Evolutionary conservation across 495 filamentous ascomycete species (phyloP).

Genomic region (Aspergillus bertholletiae): DNA sequence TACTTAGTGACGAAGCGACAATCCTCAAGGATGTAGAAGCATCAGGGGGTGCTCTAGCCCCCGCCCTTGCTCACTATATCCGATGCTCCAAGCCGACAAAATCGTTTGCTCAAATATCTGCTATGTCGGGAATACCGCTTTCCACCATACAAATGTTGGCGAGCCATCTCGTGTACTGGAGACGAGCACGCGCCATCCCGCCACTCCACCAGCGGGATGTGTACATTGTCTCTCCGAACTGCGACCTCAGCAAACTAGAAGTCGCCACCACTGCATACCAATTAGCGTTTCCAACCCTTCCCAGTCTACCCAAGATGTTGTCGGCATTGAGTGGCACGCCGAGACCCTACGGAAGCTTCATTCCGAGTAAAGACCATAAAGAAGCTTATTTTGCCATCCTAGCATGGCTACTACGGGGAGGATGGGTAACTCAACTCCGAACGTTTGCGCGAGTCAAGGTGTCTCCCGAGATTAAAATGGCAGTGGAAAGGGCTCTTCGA

Average conservation of each 20-base stretch:
- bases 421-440: slow-evolving; percentile 88
- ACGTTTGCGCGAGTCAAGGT: slow-evolving; percentile 79
- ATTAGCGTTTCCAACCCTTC: slow-evolving; percentile 72
- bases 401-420: slow-evolving; percentile 85
- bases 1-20: slow-evolving; percentile 78
- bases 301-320: slow-evolving; percentile 79
- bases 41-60: slow-evolving; percentile 66
- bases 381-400: slow-evolving; percentile 83
- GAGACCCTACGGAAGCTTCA: slow-evolving; percentile 73
- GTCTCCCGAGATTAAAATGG: slow-evolving; percentile 45
- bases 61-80: slow-evolving; percentile 77
- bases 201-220: slow-evolving; percentile 85
- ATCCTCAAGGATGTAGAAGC: slow-evolving; percentile 80
- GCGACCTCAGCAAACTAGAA: slow-evolving; percentile 70
- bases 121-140: slow-evolving; percentile 66
- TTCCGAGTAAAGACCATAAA: slow-evolving; percentile 86
- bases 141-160: slow-evolving; percentile 79
- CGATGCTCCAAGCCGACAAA: slow-evolving; percentile 78
- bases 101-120: slow-evolving; percentile 78
- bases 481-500: slow-evolving; percentile 40
- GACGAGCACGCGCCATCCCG: slow-evolving; percentile 85
- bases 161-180: slow-evolving; percentile 91
- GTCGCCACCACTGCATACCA: slow-evolving; percentile 71
- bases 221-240: slow-evolving; percentile 93
- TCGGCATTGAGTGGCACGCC: slow-evolving; percentile 71